Evolutionary conservation across 768 basidiomycete species (phyloP).

Genomic region (Tremella mesenterica): DNA sequence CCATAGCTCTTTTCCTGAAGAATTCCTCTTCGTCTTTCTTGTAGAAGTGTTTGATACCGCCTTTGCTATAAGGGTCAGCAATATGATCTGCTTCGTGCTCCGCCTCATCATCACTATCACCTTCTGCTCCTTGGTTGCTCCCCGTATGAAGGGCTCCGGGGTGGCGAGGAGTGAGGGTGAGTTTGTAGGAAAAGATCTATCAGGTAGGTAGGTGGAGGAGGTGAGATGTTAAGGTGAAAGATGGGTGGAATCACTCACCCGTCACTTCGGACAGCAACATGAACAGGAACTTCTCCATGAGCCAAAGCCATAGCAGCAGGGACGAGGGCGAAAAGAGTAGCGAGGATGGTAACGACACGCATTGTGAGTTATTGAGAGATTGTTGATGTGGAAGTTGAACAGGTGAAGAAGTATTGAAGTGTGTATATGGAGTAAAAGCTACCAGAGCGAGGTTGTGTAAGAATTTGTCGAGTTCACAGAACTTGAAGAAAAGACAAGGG

Average conservation of each 20-base stretch:
- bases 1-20: not conserved
- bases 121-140: too few species aligned
- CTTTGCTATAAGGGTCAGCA: too few species aligned
- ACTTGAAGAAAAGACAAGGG: not conserved
- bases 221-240: not conserved
- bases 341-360: slow-evolving; percentile 6
- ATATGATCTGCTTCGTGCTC: too few species aligned
- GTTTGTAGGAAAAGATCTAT: not conserved
- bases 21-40: slow-evolving; percentile 8
- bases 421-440: too few species aligned
- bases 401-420: too few species aligned
- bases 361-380: slow-evolving; percentile 1
- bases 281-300: slow-evolving; percentile 13
- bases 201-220: not conserved
- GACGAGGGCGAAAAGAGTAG: slow-evolving; percentile 4
- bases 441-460: not conserved
- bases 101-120: too few species aligned
- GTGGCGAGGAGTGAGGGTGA: too few species aligned
- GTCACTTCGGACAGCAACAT: slow-evolving; percentile 16
- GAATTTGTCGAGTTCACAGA: not conserved
- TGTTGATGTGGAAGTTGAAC: not conserved
- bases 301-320: slow-evolving; percentile 3
- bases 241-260: slow-evolving; percentile 4
- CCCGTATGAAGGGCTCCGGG: too few species aligned
- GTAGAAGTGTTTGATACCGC: slow-evolving; percentile 15